A percentile compares a stretch with the other conserved stretches of the same genome.
Conservation (phyloP, 257 asterid genomes). For the Primulina eburnea region DNA sequence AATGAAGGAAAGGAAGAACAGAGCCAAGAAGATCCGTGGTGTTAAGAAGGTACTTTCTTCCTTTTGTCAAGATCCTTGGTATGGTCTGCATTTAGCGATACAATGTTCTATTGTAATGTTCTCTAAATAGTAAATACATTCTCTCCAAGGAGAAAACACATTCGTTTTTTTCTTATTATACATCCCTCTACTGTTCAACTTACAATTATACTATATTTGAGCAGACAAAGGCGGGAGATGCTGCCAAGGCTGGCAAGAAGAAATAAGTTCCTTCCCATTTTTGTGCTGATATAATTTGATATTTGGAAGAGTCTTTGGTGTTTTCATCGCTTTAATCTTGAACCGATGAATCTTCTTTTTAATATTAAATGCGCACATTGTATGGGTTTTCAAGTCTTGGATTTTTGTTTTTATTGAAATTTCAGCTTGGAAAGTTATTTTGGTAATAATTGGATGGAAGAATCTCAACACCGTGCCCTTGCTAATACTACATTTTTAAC, state of each 20-base stretch:
- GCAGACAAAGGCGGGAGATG: conserved; percentile 43
- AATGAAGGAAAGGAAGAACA: conserved; percentile 35
- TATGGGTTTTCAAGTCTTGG: not conserved
- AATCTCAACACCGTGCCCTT: not conserved
- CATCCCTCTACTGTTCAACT: not conserved
- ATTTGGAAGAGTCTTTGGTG: not conserved
- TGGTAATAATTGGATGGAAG: not conserved
- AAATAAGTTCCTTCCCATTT: conserved; percentile 8
- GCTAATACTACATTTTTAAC: too few species aligned
- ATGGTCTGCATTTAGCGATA: not conserved
- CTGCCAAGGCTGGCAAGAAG: conserved; percentile 35
- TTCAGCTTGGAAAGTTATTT: too few species aligned
- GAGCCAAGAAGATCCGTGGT: conserved; percentile 37
- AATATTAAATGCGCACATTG: not conserved
- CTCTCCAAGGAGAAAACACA: too few species aligned
- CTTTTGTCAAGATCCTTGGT: not conserved
- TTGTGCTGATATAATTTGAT: not conserved
- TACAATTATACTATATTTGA: not conserved
- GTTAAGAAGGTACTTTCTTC: conserved; percentile 30
- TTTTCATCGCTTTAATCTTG: not conserved
- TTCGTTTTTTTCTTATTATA: too few species aligned
- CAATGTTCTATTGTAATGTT: too few species aligned
- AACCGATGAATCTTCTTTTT: not conserved
- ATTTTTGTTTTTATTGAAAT: not conserved
- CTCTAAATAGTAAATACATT: not conserved